Evolutionary conservation across 345 rosid genomes (phyloP), one percentile per base, ranked within the genome.

Genomic region (Cardiospermum halicacabum): DNA sequence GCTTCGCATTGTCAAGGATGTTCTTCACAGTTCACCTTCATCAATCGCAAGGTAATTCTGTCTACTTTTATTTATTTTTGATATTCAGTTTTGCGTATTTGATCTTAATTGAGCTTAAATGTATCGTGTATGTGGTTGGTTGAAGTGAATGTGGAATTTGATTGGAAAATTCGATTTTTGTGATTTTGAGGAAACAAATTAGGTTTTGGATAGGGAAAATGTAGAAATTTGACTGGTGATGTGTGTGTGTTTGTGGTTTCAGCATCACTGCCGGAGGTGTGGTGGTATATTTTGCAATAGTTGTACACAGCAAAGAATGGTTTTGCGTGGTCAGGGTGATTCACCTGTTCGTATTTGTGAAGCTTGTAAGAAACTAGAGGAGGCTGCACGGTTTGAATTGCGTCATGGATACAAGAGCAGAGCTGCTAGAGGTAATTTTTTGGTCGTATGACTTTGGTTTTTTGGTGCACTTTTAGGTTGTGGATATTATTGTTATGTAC

Each of bases 231-330:
- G 39, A 34, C 10, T 4, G 1, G 6, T 34, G 39, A 34, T 34
- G 0, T 34, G 1, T 34, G 39, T 32, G 39, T 34, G 39, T 34
- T 1, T 34, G 40, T 69, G 36, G 65, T 34, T 30, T 18, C 86
- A 94, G 99, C 97, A 94, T 71, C 97, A 94, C 74, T 94, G 97
- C 74, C 81, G 97, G 62, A 79, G 96, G 69, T 94, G 96, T 69
- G 99, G 96, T n/a, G 96, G 99, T 3, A 42, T 94, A 61, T 94
- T 89, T 74, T 94, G 97, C 78, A 74, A 77, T 68, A 75, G 66
- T 60, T 94, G 96, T 64, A 87, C 93, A 1, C 89, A 79, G 75
- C 86, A 85, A 54, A 72, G 89, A 72, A 91, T 94, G 96, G 60
- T 68, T 4, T 74, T 94, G 55, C 90, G 97, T 9, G 96, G 99